Base-by-base conservation (phyloP, 148 eudicot species). In the Cornus kousa region DNA sequence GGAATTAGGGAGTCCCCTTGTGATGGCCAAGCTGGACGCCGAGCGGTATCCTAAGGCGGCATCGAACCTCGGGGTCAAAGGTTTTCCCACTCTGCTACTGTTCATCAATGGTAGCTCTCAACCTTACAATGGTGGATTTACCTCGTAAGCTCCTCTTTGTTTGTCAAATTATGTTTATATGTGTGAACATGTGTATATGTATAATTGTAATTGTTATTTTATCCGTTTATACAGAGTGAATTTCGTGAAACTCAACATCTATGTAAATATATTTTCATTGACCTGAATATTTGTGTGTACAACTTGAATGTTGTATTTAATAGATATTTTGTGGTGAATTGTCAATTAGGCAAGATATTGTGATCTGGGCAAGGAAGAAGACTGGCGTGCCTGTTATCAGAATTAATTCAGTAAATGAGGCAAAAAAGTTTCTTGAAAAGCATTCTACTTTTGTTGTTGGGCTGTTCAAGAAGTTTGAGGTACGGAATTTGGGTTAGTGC, bases 331-430 rank as follows among this genome's bases (percentile, higher is more conserved):
- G 28, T 4, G 66, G 62, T 50, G 32, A 40, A 16, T 70, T 53
- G 6, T 68, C 53, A 62, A 77, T 74, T 80, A 95, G 98, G 89
- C 90, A 93, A 89, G 96, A 93, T 69, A 90, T 95, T 66, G 94
- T 95, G 90, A 81, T 88, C 70, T 95, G 98, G 98, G 87, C 86
- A 48, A 87, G 90, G 75, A 95, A 95, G 94, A 95, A 93, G 87
- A 88, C 94, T 0, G 96, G 98, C 28, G 83, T 80, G 22, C 96
- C 98, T 72, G 91, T 95, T 60, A 80, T 88, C 77, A 86, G 88
- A 82, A 78, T 95, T 80, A 80, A 53, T 72, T 89, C 96, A 22
- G 92, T 82, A 48, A 50, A 67, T 31, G 93, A 88, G 67, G 97
- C 96, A 60, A 87, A 88, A 66, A 87, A 86, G 67, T 90, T 95